Base-by-base conservation (phyloP, 371 early-diverging fungal genomes). In the Blakeslea trispora region DNA sequence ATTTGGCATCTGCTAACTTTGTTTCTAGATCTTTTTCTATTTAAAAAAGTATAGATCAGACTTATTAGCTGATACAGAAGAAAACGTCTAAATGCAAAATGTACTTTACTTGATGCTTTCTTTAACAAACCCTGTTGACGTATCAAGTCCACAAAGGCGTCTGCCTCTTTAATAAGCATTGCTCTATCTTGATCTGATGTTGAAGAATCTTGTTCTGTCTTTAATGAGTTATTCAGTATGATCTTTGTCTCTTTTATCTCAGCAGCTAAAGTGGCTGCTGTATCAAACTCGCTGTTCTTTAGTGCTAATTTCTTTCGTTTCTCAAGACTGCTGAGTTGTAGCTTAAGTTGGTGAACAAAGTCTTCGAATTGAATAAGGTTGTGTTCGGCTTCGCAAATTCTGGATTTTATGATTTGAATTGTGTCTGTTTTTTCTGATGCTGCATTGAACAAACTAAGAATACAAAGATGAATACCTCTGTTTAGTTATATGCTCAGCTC, bases 251-350 rank as follows among this genome's bases (percentile, higher is more conserved):
- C 24, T 23, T 23, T 50, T 5, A 50, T 50, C 23, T 50, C 18
- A 21, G 19, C 2, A 21, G 50, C 35, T n/a, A 40, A 22, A n/a
- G 21, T 23, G 0, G 23, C 50, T 22, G 50, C 50, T 2, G 10
- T 50, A 10, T 37, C 50, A 17, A 50, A 50, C 23, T 50, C 39
- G 1, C 40, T 37, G 22, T 50, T 50, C 3, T 50, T 15, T 1
- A 50, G 8, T 4, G 50, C 50, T n/a, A 50, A 21, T 14, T 23
- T 19, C n/a, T 50, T 50, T 14, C 35, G 19, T 40, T 40, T 50
- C 11, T 50, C 24, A 6, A 50, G 17, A 9, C 21, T 50, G 2
- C 39, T 39, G 14, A 50, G 13, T 19, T 40, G 35, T 3, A 1
- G 19, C 21, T 35, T 39, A 9, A 50, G 5, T 14, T 23, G 35